Evolutionary conservation across 2,329 filamentous ascomycete genomes (phyloP).

Genomic region (Pseudomassariella vexata): DNA sequence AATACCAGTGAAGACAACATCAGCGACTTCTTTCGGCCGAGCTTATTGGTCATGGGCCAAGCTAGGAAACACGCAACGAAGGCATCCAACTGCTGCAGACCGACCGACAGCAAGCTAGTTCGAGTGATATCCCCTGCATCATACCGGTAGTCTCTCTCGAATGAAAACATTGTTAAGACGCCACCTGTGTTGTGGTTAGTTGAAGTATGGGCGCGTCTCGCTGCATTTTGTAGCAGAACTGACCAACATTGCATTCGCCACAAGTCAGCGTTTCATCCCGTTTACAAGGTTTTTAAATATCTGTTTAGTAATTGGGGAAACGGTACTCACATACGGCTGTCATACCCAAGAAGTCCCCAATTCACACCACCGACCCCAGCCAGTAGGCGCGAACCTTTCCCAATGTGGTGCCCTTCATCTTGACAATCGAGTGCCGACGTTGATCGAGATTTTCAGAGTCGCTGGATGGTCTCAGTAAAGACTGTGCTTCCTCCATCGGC

Average conservation of each 20-base stretch:
- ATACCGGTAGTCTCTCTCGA: slow-evolving; percentile 23
- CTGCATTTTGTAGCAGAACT: no score
- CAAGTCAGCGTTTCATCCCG: slow-evolving; percentile 8
- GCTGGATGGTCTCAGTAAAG: no score
- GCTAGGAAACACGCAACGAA: slow-evolving; percentile 27
- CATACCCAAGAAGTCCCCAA: slow-evolving; percentile 43
- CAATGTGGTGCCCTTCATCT: slow-evolving; percentile 19
- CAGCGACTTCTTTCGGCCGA: slow-evolving; percentile 22
- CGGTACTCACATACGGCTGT: slow-evolving; percentile 30
- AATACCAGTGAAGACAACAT: slow-evolving; percentile 35
- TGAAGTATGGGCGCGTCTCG: slow-evolving; percentile 8
- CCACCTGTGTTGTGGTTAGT: slow-evolving; percentile 19
- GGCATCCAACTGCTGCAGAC: slow-evolving; percentile 25
- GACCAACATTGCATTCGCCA: no score
- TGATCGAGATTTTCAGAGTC: no score
- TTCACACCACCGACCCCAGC: slow-evolving; percentile 44
- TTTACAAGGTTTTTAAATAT: not conserved
- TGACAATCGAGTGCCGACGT: no score
- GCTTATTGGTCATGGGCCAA: slow-evolving; percentile 23
- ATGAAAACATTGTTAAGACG: slow-evolving; percentile 23
- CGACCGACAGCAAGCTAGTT: slow-evolving; percentile 23
- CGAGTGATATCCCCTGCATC: slow-evolving; percentile 14
- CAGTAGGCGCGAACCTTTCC: slow-evolving; percentile 43
- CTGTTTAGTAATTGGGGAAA: slow-evolving; percentile 10
- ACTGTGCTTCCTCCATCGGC: no score